Base-by-base conservation (phyloP, 192 early-diverging fungal genomes). In the Podochytrium sp. region DNA sequence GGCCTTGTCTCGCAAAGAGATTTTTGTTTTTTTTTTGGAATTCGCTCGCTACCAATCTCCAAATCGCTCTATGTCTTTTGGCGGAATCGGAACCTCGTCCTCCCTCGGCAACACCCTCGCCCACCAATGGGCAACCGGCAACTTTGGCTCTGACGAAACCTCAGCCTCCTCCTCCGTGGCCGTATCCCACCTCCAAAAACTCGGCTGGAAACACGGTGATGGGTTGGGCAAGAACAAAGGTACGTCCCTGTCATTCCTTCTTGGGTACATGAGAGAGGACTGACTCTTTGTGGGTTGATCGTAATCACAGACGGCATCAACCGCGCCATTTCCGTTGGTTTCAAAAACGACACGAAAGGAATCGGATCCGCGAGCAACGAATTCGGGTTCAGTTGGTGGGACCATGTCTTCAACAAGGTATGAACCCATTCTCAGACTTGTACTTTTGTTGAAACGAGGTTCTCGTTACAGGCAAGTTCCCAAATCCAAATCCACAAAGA, bases 321-420 rank as follows among this genome's bases (percentile, higher is more conserved):
- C 30, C 92, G 91, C 60, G 88, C 91, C 18, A 90, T 98, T 50
- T 84, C 87, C 1, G 91, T 98, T 25, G 86, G 89, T 2, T 86
- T 91, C 37, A 94, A 96, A 75, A 89, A 91, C 62, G 94, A 98
- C 76, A 93, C 86, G 52, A 85, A 92, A 34, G 97, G 97, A 34
- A 84, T 95, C 68, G 80, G 89, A 64, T 55, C 62, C 27, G 61
- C 42, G 41, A 71, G 58, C 23, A 71, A 34, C 33, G 50, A 64
- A 55, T 74, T 74, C 32, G 49, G 38, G 3, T 41, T 55, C 41
- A 76, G 61, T 55, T 75, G 49, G 35, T 79, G 81, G 96, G 94
- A 96, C 80, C 91, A 96, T 78, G 81, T 97, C 52, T 98, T 94
- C 84, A 97, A 98, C 84, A 95, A 95, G 59, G n/a, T n/a, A n/a